Evolutionary conservation across 257 asterid species (phyloP).

Genomic region (Misopates orontium): DNA sequence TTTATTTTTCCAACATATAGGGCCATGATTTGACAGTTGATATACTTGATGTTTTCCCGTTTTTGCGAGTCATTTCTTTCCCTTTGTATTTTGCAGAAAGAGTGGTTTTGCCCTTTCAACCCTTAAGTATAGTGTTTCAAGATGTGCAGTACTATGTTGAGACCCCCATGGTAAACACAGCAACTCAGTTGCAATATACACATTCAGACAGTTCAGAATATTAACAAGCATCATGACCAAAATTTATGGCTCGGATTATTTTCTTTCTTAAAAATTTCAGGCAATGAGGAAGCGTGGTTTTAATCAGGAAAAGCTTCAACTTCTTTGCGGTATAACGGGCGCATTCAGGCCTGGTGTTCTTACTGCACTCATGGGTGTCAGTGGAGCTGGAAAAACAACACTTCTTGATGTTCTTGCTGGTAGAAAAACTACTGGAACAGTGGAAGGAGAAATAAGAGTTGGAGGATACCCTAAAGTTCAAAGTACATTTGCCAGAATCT

Average conservation of each 20-base stretch:
- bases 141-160: conserved; percentile 59
- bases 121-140: conserved; percentile 46
- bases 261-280: conserved; percentile 24
- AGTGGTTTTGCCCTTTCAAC: conserved; percentile 48
- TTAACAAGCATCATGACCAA: conserved; percentile 9
- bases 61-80: background rate
- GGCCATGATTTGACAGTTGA: background rate
- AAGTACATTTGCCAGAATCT: conserved; percentile 51
- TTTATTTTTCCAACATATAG: background rate
- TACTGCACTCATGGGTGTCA: conserved; percentile 67
- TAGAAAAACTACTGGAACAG: conserved; percentile 49
- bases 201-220: background rate
- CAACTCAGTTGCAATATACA: background rate
- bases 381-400: conserved; percentile 67
- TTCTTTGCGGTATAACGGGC: conserved; percentile 46
- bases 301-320: conserved; percentile 39
- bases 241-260: background rate
- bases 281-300: conserved; percentile 50
- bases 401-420: conserved; percentile 64
- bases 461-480: conserved; percentile 63
- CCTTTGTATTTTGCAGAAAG: conserved; percentile 29
- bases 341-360: conserved; percentile 55
- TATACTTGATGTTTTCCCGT: background rate
- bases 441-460: conserved; percentile 51
- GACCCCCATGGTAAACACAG: conserved; percentile 41